A percentile compares a stretch with the other conserved stretches of the same genome.
Evolutionary conservation across 2,329 filamentous ascomycete species (phyloP).

Genomic region (Colletotrichum sp.): DNA sequence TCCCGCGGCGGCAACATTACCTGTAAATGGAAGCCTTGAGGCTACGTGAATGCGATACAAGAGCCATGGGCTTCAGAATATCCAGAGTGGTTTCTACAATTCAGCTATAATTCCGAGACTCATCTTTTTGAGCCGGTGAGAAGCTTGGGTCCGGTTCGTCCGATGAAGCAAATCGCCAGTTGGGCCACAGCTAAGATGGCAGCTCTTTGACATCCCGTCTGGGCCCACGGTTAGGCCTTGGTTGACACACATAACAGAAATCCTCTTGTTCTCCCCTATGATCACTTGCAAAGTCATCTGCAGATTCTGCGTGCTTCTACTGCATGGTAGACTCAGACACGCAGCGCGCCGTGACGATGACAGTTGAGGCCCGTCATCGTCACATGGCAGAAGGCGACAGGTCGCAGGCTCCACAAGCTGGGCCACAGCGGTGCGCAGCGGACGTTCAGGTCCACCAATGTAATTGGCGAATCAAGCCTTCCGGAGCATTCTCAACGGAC

Average conservation of each 20-base stretch:
- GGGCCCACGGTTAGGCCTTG: background rate
- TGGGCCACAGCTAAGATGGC: background rate
- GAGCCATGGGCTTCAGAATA: background rate
- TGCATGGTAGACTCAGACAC: background rate
- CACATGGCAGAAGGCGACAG: slow-evolving; percentile 14
- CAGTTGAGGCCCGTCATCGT: slow-evolving; percentile 5
- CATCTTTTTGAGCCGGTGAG: background rate
- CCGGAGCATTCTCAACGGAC: slow-evolving; percentile 16
- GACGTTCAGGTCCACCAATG: background rate
- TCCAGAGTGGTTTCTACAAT: background rate
- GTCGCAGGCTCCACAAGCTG: slow-evolving; percentile 1
- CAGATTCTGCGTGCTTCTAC: background rate
- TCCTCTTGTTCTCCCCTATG: background rate
- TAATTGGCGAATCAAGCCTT: slow-evolving; percentile 11
- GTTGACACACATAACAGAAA: background rate
- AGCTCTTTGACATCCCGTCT: background rate
- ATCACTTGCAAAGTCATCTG: background rate
- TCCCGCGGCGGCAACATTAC: background rate
- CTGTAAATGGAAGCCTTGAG: background rate
- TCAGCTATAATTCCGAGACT: background rate
- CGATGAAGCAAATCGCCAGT: background rate
- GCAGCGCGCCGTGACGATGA: background rate
- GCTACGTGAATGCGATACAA: background rate
- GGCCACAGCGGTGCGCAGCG: background rate
- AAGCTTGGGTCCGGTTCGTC: background rate